Evolutionary conservation across 345 rosid species (phyloP).

Genomic region (Boechera retrofracta): DNA sequence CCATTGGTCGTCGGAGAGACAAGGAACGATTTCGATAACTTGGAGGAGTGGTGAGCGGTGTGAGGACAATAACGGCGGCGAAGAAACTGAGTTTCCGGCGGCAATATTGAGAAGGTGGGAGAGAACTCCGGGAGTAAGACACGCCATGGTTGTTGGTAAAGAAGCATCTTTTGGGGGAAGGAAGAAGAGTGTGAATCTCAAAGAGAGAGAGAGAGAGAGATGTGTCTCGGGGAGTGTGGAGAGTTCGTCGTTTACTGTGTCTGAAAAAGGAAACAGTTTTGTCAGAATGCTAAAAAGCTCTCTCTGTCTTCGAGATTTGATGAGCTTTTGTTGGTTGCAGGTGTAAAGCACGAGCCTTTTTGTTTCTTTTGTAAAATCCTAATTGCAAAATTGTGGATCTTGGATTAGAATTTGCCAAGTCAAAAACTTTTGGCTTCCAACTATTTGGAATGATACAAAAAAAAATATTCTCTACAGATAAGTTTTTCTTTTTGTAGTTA

Average conservation of each 20-base stretch:
- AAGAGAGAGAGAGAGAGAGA: background rate
- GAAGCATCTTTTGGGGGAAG: conserved; percentile 29
- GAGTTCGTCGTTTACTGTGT: conserved; percentile 38
- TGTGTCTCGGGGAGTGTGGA: conserved; percentile 41
- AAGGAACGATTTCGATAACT: conserved; percentile 59
- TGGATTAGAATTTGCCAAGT: background rate
- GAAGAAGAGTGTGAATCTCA: conserved; percentile 38
- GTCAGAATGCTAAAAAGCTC: conserved; percentile 32
- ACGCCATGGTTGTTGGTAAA: conserved; percentile 45
- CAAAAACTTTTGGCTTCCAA: background rate
- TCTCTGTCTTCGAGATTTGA: conserved; percentile 44
- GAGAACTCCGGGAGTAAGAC: conserved; percentile 58
- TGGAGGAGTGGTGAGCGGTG: conserved; percentile 61
- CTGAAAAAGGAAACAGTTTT: conserved; percentile 31
- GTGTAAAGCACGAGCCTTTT: conserved; percentile 32
- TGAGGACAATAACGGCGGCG: conserved; percentile 21
- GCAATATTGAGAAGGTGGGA: conserved; percentile 52
- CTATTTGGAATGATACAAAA: background rate
- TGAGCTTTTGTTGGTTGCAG: conserved; percentile 34
- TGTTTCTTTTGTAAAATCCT: conserved; percentile 9
- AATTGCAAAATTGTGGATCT: conserved; percentile 3
- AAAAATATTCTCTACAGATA: background rate
- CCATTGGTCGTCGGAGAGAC: conserved; percentile 55
- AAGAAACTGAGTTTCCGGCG: conserved; percentile 41
- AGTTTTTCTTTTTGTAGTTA: background rate